Evolutionary conservation across 129 eudicot genomes (phyloP), one percentile per base, ranked within the genome.

Genomic region (Oenanthe sinensis): DNA sequence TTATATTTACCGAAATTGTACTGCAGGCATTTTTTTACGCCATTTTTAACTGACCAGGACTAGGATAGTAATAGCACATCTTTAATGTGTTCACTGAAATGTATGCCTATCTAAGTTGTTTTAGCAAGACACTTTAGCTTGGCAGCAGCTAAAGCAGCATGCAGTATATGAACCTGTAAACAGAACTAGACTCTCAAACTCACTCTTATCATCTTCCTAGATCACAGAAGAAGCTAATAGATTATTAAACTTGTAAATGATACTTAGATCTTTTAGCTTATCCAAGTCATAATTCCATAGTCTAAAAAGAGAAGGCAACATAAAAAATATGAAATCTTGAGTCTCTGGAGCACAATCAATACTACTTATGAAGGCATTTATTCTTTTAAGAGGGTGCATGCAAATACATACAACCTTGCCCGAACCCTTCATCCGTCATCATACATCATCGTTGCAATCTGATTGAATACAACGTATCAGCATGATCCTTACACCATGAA

Each of bases 361-460:
- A 62, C 82, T 75, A 86, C 71, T 78, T 82, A 89, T 84, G 85
- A 67, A 81, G 83, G 80, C 91, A 82, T 77, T 85, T 91, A 84
- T 77, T 87, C 88, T 82, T 82, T 81, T 79, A 87, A 83, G 83
- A 84, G 82, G 82, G 85, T 75, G 75, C 87, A 81, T 81, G 39
- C 68, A 60, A 60, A 84, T 60, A 79, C 83, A 83, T 52, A 83
- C 74, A 47, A 73, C 86, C 83, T 81, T 76, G 79, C 87, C 76
- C 39, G 85, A 82, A 81, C 88, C 91, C 74, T 85, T 94, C 87
- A 77, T 78, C 55, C 86, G 81, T 86, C 96, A 88, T 92, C 93
- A 92, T 87, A 86, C 91, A 85, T 89, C 96, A 81, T 92, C 93
- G 74, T 85, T 92, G 92, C 90, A 78, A 92, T 87, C 98, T 92